These are phyloP conservation scores for Escovopsis sp. DNA, from an alignment of 2,329 filamentous ascomycete species.

Conservation along the genomic window DNA sequence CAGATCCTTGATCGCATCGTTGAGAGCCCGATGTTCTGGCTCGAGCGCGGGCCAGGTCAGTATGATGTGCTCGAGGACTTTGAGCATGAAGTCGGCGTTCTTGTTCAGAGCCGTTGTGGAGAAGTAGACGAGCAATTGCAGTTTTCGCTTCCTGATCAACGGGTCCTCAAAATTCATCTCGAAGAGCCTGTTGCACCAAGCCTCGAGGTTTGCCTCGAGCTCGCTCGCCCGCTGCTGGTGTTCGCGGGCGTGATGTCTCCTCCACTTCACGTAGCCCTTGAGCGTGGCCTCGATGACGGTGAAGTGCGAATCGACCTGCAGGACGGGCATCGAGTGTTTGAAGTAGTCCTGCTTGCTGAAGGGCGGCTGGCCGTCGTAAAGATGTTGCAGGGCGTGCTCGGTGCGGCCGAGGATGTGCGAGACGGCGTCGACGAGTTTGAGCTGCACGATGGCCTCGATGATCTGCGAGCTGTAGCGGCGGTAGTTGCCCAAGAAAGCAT, in stretches of 20 bases:
- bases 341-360: conserved; percentile 51
- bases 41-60: conserved; percentile 65
- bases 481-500: conserved; percentile 93
- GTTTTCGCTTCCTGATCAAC: conserved; percentile 63
- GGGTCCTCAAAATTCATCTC: conserved; percentile 69
- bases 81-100: conserved; percentile 68
- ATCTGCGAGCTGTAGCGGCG: conserved; percentile 76
- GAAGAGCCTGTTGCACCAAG: conserved; percentile 60
- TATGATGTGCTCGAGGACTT: conserved; percentile 81
- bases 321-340: conserved; percentile 55
- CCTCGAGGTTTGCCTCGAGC: conserved; percentile 50
- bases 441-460: conserved; percentile 72
- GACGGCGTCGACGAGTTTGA: conserved; percentile 72
- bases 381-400: conserved; percentile 55
- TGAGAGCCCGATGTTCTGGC: conserved; percentile 57
- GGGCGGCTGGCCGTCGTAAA: conserved; percentile 55
- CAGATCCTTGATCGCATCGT: conserved; percentile 79
- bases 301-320: conserved; percentile 78
- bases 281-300: conserved; percentile 78
- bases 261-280: conserved; percentile 80
- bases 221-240: conserved; percentile 38
- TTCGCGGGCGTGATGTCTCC: conserved; percentile 17
- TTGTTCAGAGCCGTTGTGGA: conserved; percentile 68
- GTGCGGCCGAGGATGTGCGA: conserved; percentile 73
- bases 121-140: conserved; percentile 73